Percentiles rank a stretch among this genome's conserved stretches.
Evolutionary conservation across 805 yeast species (phyloP).

Genomic region (Torulaspora gathmanii): DNA sequence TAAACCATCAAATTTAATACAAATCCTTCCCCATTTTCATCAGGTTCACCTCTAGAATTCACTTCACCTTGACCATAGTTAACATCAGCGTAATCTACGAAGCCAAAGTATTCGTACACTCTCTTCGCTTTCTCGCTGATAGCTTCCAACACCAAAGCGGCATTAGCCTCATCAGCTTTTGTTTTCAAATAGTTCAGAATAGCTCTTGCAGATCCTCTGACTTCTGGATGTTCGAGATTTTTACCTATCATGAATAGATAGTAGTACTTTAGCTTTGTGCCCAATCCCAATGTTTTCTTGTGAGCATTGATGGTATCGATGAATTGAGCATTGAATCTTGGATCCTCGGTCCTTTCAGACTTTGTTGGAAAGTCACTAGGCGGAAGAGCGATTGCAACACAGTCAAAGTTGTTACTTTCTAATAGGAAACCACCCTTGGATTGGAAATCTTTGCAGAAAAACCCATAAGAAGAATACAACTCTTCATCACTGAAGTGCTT

Average conservation of each 20-base stretch:
- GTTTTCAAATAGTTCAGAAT: conserved; percentile 29
- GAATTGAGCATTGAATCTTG: conserved; percentile 30
- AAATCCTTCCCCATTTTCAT: conserved; percentile 33
- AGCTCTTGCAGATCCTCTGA: conserved; percentile 34
- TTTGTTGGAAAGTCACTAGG: conserved; percentile 26
- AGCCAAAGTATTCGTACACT: conserved; percentile 37
- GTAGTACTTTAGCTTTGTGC: conserved; percentile 28
- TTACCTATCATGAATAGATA: conserved; percentile 35
- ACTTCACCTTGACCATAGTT: conserved; percentile 34
- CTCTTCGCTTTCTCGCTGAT: conserved; percentile 32
- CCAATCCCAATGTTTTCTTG: conserved; percentile 26
- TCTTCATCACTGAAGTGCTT: conserved; percentile 23
- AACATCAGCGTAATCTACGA: conserved; percentile 28
- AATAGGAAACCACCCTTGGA: conserved; percentile 31
- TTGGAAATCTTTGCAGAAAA: conserved; percentile 25
- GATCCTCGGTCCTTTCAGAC: conserved; percentile 28
- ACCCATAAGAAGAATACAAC: conserved; percentile 24
- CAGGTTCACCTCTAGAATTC: conserved; percentile 25
- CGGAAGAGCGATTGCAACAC: conserved; percentile 32
- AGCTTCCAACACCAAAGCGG: conserved; percentile 36
- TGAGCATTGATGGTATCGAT: conserved; percentile 20
- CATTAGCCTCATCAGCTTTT: conserved; percentile 30
- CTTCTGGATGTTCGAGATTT: conserved; percentile 26
- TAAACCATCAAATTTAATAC: conserved; percentile 33
- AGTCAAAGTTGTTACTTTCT: conserved; percentile 34